Evolutionary conservation across 352 stramenopile genomes (phyloP).

Genomic region (Phytophthora lateralis): DNA sequence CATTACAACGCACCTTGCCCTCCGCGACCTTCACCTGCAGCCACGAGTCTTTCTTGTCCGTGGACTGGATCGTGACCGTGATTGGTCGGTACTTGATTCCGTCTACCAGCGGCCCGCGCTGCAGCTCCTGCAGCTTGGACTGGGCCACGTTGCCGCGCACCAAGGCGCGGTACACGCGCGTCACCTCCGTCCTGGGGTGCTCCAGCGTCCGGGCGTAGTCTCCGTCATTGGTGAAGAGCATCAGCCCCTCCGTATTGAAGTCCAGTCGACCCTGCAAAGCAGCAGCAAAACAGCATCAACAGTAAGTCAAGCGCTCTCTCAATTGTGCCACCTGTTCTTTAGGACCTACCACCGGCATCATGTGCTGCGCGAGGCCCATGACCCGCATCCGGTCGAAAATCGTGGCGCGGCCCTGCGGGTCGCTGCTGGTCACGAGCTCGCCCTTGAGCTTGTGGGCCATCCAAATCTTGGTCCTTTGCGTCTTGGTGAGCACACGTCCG

Average conservation of each 20-base stretch:
- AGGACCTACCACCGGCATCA: constrained; percentile 85
- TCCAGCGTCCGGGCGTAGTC: constrained; percentile 90
- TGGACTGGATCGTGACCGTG: constrained; percentile 73
- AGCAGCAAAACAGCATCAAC: background rate
- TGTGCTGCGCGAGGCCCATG: constrained; percentile 83
- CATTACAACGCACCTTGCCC: constrained; percentile 64
- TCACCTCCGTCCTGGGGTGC: constrained; percentile 79
- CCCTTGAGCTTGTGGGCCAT: constrained; percentile 89
- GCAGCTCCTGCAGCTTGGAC: constrained; percentile 83
- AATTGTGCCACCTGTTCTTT: background rate
- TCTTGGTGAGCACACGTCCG: constrained; percentile 46
- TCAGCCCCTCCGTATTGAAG: constrained; percentile 91
- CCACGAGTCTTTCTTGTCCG: constrained; percentile 90
- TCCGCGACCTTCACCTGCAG: constrained; percentile 86
- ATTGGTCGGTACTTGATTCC: constrained; percentile 85
- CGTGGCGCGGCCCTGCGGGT: constrained; percentile 80
- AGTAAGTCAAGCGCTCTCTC: background rate
- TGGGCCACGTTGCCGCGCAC: constrained; percentile 81
- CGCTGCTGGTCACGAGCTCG: constrained; percentile 82
- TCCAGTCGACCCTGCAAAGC: constrained; percentile 84
- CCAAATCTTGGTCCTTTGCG: constrained; percentile 70
- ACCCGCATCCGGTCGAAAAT: constrained; percentile 88
- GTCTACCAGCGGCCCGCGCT: constrained; percentile 79
- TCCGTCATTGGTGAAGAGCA: constrained; percentile 93
- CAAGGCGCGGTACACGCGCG: constrained; percentile 83